A percentile compares a stretch with the other conserved stretches of the same genome.
These are phyloP conservation scores for Wickerhamiella shivajii DNA, from an alignment of 805 yeast genomes.

Conservation along the genomic window DNA sequence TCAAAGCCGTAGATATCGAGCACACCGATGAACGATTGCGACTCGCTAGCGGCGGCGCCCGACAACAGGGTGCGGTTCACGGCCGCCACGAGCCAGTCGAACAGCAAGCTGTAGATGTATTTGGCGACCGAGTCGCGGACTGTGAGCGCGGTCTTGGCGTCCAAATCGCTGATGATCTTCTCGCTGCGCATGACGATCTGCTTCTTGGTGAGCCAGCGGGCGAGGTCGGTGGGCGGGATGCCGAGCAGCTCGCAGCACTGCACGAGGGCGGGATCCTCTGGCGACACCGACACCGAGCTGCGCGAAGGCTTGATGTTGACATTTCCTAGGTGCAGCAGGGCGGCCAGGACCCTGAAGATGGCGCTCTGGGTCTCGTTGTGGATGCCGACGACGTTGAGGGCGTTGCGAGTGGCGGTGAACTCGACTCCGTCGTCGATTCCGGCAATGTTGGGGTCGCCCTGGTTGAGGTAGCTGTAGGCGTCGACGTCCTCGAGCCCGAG, in stretches of 20 bases:
- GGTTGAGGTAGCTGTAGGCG: constrained; percentile 71
- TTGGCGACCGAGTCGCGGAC: constrained; percentile 97
- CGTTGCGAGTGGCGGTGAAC: constrained; percentile 58
- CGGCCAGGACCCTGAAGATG: constrained; percentile 71
- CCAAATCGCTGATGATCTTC: constrained; percentile 73
- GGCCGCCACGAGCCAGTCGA: constrained; percentile 86
- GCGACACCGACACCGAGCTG: constrained; percentile 61
- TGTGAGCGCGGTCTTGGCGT: constrained; percentile 69
- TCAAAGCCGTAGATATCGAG: constrained; percentile 96
- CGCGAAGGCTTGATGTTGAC: constrained; percentile 74
- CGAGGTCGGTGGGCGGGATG: constrained; percentile 53
- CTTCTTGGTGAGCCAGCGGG: constrained; percentile 86
- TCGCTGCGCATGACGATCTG: constrained; percentile 88
- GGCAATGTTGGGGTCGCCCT: constrained; percentile 52
- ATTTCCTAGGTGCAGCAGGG: constrained; percentile 84
- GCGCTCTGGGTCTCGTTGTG: constrained; percentile 40
- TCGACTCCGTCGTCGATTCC: constrained; percentile 77
- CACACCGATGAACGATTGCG: constrained; percentile 85
- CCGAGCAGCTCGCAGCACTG: constrained; percentile 77
- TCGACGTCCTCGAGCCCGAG: constrained; percentile 45
- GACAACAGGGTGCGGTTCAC: constrained; percentile 54
- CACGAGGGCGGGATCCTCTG: constrained; percentile 75
- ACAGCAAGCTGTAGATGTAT: constrained; percentile 78
- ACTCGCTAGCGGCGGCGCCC: constrained; percentile 42
- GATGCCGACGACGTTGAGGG: constrained; percentile 70